A percentile compares a stretch with the other conserved stretches of the same genome.
Conservation (phyloP, 164 flowering plant genomes). For the Magnolia sinica region DNA sequence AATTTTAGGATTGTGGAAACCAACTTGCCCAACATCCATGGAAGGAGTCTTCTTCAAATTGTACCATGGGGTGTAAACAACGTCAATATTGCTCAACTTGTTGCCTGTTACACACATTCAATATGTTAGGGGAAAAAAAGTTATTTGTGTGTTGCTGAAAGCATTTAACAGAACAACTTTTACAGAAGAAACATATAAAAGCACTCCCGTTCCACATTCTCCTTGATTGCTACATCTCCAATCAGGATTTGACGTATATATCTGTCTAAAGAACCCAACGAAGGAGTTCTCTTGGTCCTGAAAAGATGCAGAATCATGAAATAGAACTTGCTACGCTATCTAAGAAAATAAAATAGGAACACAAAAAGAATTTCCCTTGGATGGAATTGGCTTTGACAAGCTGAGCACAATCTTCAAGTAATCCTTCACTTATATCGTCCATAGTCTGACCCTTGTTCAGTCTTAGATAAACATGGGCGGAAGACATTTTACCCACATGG, state of each 20-base stretch:
- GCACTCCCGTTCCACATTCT: no score
- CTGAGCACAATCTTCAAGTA: slow-evolving; percentile 95
- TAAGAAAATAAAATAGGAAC: not conserved
- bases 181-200: no score
- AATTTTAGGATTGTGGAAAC: slow-evolving; percentile 84
- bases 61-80: slow-evolving; percentile 95
- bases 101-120: slow-evolving; percentile 52
- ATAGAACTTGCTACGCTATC: not conserved
- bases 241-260: no score
- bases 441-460: slow-evolving; percentile 82
- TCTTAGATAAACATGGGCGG: slow-evolving; percentile 97
- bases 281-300: not conserved
- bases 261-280: not conserved
- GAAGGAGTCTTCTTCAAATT: slow-evolving; percentile 96
- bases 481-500: slow-evolving; percentile 99
- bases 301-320: not conserved
- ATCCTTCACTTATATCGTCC: slow-evolving; percentile 85
- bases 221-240: no score
- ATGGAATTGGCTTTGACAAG: slow-evolving; percentile 99
- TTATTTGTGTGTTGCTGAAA: not conserved
- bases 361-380: slow-evolving; percentile 55
- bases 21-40: slow-evolving; percentile 99
- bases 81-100: slow-evolving; percentile 92
- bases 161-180: not conserved
- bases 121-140: not conserved